Conservation (phyloP, 179 eudicot genomes). For the Drosera spatulata region DNA sequence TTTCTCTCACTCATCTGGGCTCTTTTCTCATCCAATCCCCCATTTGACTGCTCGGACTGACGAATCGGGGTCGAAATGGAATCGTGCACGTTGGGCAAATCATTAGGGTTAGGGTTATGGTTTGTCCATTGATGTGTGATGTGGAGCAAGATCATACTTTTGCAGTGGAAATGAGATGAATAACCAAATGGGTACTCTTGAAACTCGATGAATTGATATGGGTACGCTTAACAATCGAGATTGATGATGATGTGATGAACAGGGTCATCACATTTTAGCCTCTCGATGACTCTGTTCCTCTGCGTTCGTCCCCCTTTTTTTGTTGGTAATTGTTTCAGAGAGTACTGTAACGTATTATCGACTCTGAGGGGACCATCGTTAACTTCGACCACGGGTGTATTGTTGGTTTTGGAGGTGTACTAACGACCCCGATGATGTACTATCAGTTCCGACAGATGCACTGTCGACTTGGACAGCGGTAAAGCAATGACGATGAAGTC, state of each 20-base stretch:
- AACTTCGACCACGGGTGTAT: too few relatives aligned
- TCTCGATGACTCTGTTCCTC: too few relatives aligned
- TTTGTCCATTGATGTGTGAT: conserved; percentile 15
- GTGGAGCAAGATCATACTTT: conserved; percentile 21
- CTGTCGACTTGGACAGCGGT: too few relatives aligned
- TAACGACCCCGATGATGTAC: too few relatives aligned
- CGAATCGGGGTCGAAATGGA: conserved; percentile 55
- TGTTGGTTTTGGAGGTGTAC: too few relatives aligned
- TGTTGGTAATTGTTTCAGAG: not conserved
- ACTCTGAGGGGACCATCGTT: too few relatives aligned
- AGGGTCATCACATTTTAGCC: not conserved
- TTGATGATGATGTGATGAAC: not conserved
- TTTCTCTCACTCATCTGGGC: conserved; percentile 5
- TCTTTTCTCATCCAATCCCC: conserved; percentile 9
- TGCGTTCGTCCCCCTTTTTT: not conserved
- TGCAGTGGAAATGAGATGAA: conserved; percentile 10
- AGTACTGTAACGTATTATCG: too few relatives aligned
- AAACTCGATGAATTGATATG: not conserved
- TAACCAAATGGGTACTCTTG: conserved; percentile 4
- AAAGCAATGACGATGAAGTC: too few relatives aligned
- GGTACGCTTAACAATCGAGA: not conserved
- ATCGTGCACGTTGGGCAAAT: conserved; percentile 35
- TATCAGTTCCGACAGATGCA: too few relatives aligned
- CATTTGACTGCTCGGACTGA: conserved; percentile 6
- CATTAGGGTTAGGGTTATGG: conserved; percentile 19